Evolutionary conservation across 176 grass and related monocot species (phyloP).

Genomic region (Zea luxurians): DNA sequence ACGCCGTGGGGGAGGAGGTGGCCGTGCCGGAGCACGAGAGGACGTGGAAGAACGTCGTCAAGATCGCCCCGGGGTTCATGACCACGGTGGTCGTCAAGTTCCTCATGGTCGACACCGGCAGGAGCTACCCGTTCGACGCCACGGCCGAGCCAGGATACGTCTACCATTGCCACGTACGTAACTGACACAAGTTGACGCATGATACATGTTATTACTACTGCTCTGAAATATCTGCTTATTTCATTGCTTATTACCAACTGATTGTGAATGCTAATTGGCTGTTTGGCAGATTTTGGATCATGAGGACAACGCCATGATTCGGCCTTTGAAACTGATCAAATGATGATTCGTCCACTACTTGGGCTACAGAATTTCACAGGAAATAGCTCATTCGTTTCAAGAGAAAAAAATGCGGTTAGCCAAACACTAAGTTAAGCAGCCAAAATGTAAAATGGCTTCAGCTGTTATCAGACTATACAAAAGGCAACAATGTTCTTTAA

Average conservation of each 20-base stretch:
- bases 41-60: conserved; percentile 79
- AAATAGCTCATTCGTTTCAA: neutral
- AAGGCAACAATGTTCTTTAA: neutral
- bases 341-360: conserved; percentile 13
- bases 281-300: conserved; percentile 64
- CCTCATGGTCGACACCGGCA: conserved; percentile 55
- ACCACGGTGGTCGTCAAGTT: conserved; percentile 69
- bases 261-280: neutral
- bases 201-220: no score
- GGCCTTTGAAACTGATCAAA: conserved; percentile 47
- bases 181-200: neutral
- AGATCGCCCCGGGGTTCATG: conserved; percentile 57
- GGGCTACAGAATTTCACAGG: neutral
- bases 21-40: conserved; percentile 57
- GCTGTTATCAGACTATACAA: neutral
- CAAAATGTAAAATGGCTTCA: neutral
- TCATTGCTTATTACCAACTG: neutral
- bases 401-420: no score
- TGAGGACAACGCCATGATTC: conserved; percentile 77
- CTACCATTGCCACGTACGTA: conserved; percentile 72
- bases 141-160: conserved; percentile 76
- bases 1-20: conserved; percentile 46
- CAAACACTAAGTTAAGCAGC: neutral
- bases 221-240: neutral
- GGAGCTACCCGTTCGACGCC: conserved; percentile 64